Base-by-base conservation (phyloP, 148 eudicot species). In the Camellia lanceoleosa region DNA sequence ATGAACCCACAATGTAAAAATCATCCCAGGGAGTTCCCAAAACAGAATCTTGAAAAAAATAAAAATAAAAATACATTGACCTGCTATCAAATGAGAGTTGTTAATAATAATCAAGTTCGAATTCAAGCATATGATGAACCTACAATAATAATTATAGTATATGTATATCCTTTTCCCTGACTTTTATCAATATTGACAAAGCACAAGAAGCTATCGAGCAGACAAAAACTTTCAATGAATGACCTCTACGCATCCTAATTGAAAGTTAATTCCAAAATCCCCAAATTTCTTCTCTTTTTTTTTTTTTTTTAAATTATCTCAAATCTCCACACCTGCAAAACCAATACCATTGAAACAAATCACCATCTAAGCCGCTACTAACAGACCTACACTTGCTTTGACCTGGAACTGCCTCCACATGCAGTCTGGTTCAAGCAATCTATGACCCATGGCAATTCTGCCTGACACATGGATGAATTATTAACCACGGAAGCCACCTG, bases 401-500 rank as follows among this genome's bases (percentile, higher is more conserved):
- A 16, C 23, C 58, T 43, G 12, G 66, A 66, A 38, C 61, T 16
- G 4, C 19, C 49, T 11, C 66, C 60, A 56, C 23, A 38, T 7
- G 66, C 65, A 51, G 61, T 42, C 44, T 74, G 65, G 20, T 59
- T 41, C 66, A 71, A 47, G 58, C 74, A 58, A n/a, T 71, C 74
- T 49, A 49, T 20, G 38, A 49, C 41, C 5, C 74, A 47, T 46
- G 38, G 14, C 9, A 72, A 60, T 52, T 72, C 75, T 72, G 18
- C 78, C 38, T 75, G 65, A 44, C 78, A 75, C n/a, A 41, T 4
- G 30, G 62, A 73, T 23, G 23, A 23, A 73, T 19, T 47, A 71
- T 71, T 51, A 10, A 49, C 60, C 38, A 41, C 5, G 1, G 64
- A 42, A 58, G 62, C 52, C 47, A 77, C 63, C 61, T 78, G 80